Conservation (phyloP, 2,329 filamentous ascomycete genomes). For the Colletotrichum sp. region DNA sequence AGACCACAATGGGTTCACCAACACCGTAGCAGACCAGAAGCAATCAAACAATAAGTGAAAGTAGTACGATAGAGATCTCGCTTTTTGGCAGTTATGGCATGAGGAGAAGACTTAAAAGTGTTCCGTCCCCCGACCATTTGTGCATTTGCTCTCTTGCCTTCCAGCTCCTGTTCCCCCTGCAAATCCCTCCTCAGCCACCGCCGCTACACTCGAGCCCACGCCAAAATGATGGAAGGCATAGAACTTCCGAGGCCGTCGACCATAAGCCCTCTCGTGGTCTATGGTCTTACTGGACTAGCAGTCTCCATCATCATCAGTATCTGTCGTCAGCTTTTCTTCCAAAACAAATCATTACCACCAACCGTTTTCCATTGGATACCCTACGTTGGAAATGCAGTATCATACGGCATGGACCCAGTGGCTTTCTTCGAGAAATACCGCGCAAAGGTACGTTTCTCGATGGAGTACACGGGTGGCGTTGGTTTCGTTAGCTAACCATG, state of each 20-base stretch:
- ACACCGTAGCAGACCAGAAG: not conserved
- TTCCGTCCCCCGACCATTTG: not conserved
- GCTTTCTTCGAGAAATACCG: slow-evolving; percentile 80
- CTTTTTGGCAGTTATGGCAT: not conserved
- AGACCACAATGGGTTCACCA: not conserved
- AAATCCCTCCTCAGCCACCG: not conserved
- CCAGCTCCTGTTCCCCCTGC: not conserved
- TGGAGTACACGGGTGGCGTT: not conserved
- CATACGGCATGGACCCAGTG: slow-evolving; percentile 94
- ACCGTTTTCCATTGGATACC: slow-evolving; percentile 83
- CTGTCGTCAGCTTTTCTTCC: slow-evolving; percentile 74
- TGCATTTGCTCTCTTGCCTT: not conserved
- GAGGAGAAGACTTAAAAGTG: not conserved
- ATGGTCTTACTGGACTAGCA: not conserved
- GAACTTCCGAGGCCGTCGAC: not conserved
- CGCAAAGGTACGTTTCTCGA: slow-evolving; percentile 44
- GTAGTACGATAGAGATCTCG: not conserved
- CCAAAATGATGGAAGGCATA: not conserved
- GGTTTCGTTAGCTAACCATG: not conserved
- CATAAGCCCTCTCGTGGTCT: not conserved
- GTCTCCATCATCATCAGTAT: slow-evolving; percentile 77
- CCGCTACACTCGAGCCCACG: not conserved
- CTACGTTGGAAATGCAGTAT: slow-evolving; percentile 86
- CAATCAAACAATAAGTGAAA: not conserved
- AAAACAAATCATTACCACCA: slow-evolving; percentile 78